Conservation (phyloP, 768 basidiomycete species). For the Amanita brunnescens region DNA sequence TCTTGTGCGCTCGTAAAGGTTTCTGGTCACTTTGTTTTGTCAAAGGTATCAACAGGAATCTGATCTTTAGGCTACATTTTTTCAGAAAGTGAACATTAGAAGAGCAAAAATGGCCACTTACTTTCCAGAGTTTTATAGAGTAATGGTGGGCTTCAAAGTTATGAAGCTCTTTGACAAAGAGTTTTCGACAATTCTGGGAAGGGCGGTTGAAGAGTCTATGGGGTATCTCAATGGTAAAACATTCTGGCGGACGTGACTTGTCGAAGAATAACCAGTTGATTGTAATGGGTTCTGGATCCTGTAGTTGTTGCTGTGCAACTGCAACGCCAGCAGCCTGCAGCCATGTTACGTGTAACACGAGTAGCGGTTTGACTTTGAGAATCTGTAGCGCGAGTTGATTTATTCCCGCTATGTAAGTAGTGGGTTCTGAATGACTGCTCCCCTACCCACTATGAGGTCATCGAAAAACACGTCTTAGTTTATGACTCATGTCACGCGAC, state of each 20-base stretch:
- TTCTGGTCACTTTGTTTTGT: background rate
- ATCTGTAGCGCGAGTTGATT: background rate
- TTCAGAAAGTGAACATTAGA: background rate
- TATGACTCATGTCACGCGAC: too few species aligned
- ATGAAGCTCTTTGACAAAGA: background rate
- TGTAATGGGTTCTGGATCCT: background rate
- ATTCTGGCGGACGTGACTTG: background rate
- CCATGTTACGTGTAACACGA: background rate
- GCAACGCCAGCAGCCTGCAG: background rate
- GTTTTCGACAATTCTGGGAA: background rate
- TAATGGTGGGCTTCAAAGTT: background rate
- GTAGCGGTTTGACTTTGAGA: background rate
- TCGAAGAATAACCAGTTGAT: background rate
- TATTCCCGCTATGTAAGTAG: too few species aligned
- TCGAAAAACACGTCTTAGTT: too few species aligned
- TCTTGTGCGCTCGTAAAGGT: background rate
- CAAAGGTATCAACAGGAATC: background rate
- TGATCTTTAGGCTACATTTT: background rate
- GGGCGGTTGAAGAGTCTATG: background rate
- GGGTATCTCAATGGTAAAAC: background rate
- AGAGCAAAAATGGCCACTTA: background rate
- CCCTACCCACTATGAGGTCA: too few species aligned
- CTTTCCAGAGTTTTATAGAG: background rate
- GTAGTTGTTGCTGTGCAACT: too few species aligned
- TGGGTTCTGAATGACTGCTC: too few species aligned